These are phyloP conservation scores for Eruca vesicaria DNA, from an alignment of 441 rosid genomes.

Conservation along the genomic window DNA sequence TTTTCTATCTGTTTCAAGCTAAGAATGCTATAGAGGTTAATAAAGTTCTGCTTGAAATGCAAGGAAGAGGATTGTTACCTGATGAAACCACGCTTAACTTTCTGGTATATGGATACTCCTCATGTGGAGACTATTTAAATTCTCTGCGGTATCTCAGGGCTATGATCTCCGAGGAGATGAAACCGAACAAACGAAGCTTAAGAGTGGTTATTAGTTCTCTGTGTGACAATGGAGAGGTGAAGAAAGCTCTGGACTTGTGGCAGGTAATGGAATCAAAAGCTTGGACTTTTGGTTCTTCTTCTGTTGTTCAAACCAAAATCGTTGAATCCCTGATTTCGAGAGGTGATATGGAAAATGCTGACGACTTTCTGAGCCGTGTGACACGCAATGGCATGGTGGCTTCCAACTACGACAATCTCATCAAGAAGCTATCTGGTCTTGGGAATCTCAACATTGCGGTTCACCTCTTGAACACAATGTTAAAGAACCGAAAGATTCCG, in stretches of 20 bases:
- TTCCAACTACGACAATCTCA: constrained; percentile 50
- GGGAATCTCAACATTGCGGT: constrained; percentile 53
- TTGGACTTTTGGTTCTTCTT: constrained; percentile 47
- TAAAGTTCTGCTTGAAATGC: constrained; percentile 49
- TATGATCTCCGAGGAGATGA: constrained; percentile 60
- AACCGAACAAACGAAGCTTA: constrained; percentile 60
- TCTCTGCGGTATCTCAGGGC: constrained; percentile 46
- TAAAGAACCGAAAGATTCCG: constrained; percentile 55
- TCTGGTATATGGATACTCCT: constrained; percentile 61
- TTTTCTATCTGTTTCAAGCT: constrained; percentile 50
- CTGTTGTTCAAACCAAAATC: constrained; percentile 46
- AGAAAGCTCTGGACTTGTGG: constrained; percentile 50
- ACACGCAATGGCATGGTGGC: constrained; percentile 33
- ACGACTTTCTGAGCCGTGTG: constrained; percentile 49
- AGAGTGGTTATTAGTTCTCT: constrained; percentile 44
- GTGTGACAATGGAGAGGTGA: constrained; percentile 46
- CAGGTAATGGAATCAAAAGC: constrained; percentile 56
- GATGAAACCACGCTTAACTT: constrained; percentile 67
- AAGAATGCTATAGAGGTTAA: constrained; percentile 38
- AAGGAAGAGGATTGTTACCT: constrained; percentile 40
- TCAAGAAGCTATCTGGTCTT: constrained; percentile 47
- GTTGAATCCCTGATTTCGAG: constrained; percentile 47
- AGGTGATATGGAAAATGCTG: constrained; percentile 54
- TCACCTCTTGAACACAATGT: constrained; percentile 63
- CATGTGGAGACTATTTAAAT: constrained; percentile 40